Percentiles rank a stretch among this genome's conserved stretches.
Conservation (phyloP, 208 protist genomes). For the Spongospora subterranea region DNA sequence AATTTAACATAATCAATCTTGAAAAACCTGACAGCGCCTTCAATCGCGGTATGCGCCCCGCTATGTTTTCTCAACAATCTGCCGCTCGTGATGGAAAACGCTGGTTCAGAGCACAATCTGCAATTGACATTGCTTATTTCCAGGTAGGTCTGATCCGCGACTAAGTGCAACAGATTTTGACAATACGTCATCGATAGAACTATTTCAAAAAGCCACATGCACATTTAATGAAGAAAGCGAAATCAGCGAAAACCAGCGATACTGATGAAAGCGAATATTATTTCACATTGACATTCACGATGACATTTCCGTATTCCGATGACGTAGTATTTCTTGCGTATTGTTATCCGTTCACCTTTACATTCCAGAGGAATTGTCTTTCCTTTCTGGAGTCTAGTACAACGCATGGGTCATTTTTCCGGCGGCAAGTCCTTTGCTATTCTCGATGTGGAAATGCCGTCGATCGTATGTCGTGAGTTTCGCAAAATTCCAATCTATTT, state of each 20-base stretch:
- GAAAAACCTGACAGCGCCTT: slow-evolving; percentile 89
- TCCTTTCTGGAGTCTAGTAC: slow-evolving; percentile 58
- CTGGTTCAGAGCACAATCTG: background rate
- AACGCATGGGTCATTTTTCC: background rate
- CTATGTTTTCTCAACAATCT: slow-evolving; percentile 80
- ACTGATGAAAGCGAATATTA: slow-evolving; percentile 69
- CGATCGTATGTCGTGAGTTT: slow-evolving; percentile 69
- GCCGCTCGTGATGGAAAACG: background rate
- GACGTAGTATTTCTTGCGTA: slow-evolving; percentile 89
- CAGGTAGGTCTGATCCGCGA: background rate
- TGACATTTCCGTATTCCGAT: slow-evolving; percentile 78
- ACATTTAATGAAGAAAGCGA: background rate
- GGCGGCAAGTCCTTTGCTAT: slow-evolving; percentile 77
- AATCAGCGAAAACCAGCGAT: background rate
- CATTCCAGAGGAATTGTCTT: slow-evolving; percentile 75
- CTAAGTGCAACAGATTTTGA: background rate
- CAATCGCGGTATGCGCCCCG: slow-evolving; percentile 88
- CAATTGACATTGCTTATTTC: slow-evolving; percentile 31
- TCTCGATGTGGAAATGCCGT: slow-evolving; percentile 83
- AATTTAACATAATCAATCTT: slow-evolving; percentile 95
- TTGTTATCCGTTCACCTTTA: slow-evolving; percentile 94
- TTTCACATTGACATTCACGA: slow-evolving; percentile 88
- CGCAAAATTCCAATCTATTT: background rate
- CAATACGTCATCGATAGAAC: background rate
- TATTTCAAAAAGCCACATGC: slow-evolving; percentile 35